Evolutionary conservation across 2,329 filamentous ascomycete genomes (phyloP).

Genomic region (Magnaporthiopsis poae): DNA sequence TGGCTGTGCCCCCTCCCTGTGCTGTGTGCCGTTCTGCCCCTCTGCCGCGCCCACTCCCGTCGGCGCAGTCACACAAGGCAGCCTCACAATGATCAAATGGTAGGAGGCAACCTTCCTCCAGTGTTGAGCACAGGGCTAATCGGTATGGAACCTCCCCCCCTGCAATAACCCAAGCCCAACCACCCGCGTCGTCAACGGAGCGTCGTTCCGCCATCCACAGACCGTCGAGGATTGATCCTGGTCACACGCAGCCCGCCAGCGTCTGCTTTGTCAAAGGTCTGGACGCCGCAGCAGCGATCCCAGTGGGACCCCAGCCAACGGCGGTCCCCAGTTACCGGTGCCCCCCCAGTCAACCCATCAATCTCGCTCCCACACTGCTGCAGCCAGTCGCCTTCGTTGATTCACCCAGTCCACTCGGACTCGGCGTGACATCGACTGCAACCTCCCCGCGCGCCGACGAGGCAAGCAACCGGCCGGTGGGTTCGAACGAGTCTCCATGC

Average conservation of each 20-base stretch:
- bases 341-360: not conserved
- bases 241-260: not conserved
- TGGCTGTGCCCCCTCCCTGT: not conserved
- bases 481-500: not conserved
- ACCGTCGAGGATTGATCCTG: not conserved
- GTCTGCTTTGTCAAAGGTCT: not conserved
- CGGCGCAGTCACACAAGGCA: not conserved
- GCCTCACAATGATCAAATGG: too few relatives aligned
- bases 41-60: not conserved
- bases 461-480: too few relatives aligned
- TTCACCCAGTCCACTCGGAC: not conserved
- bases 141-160: too few relatives aligned
- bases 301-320: not conserved
- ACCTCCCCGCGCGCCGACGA: not conserved
- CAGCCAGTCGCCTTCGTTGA: not conserved
- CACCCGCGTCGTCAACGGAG: not conserved
- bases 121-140: too few relatives aligned
- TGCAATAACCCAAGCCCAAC: not conserved
- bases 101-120: not conserved
- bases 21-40: too few relatives aligned
- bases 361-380: not conserved
- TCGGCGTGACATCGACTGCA: not conserved
- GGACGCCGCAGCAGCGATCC: not conserved
- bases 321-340: too few relatives aligned
- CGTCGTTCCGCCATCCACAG: not conserved